These are phyloP conservation scores for Daedalea quercina DNA, from an alignment of 768 basidiomycete species.

Conservation along the genomic window DNA sequence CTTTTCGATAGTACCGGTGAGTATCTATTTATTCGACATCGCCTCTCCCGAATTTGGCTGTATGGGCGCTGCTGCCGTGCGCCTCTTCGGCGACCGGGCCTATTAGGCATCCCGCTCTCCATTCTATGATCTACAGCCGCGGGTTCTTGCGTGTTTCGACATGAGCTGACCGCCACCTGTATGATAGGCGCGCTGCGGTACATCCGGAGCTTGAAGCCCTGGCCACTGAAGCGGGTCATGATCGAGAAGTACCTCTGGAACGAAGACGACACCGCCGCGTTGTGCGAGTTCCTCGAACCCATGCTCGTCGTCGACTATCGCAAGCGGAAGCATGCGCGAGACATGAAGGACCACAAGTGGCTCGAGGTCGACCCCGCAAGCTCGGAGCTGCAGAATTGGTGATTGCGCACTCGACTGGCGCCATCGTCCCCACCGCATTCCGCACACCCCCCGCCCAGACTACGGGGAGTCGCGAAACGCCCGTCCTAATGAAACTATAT, in stretches of 20 bases:
- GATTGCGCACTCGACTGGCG: background rate
- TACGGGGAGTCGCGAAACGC: background rate
- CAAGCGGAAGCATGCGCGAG: slow-evolving; percentile 61
- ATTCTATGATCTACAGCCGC: background rate
- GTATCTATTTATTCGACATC: slow-evolving; percentile 15
- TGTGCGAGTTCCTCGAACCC: slow-evolving; percentile 66
- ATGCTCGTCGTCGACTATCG: slow-evolving; percentile 72
- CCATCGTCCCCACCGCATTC: background rate
- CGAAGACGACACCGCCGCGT: slow-evolving; percentile 44
- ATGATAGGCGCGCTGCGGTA: slow-evolving; percentile 58
- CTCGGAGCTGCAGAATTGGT: slow-evolving; percentile 16
- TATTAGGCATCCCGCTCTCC: background rate
- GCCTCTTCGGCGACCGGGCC: background rate
- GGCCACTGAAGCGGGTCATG: slow-evolving; percentile 82
- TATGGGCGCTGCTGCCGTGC: background rate
- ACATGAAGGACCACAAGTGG: slow-evolving; percentile 76
- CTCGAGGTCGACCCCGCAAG: slow-evolving; percentile 31
- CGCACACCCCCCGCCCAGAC: background rate
- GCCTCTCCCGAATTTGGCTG: background rate
- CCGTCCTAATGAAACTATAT: background rate
- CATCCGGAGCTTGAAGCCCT: slow-evolving; percentile 68
- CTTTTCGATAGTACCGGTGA: slow-evolving; percentile 70
- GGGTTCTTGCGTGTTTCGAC: background rate
- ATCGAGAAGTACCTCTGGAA: slow-evolving; percentile 80
- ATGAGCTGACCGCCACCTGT: background rate